Evolutionary conservation across 2,329 filamentous ascomycete species (phyloP), one percentile per base, ranked within the genome.

Genomic region (Curvularia hawaiiensis): DNA sequence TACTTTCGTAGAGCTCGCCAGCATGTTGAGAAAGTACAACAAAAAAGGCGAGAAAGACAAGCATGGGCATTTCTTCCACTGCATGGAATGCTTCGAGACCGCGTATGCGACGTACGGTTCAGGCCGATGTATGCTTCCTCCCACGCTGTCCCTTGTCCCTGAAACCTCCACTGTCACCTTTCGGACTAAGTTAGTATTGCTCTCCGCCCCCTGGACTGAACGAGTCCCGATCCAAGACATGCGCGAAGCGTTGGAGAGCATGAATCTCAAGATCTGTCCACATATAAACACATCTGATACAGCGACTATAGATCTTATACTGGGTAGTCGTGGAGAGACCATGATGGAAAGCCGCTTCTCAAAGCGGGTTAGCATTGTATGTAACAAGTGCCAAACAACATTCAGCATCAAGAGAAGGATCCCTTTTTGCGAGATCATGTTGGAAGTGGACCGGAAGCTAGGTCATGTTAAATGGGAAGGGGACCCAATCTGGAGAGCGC

Each of bases 401-500:
- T 38, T 53, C 9, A 40, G 51, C 4, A 24, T 53, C 3, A 40
- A 38, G 31, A 18, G 33, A 14, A 16, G 28, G 16, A 4, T 39
- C 6, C n/a, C 43, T 11, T 31, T 18, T 8, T 2, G 14, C 26
- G 33, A 46, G 31, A 16, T 47, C 8, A 22, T 40, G 4, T 8
- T 53, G 33, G 51, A 53, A 22, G 26, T 53, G 18, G 35, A 39
- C 22, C 43, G 51, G 14, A 53, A 24, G 22, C 26, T 53, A 18
- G 51, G 51, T 11, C 33, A 31, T 5, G 24, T 47, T 14, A 47
- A 31, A 33, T 28, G 22, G 33, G 43, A 39, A n/a, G 33, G 24
- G 3, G 51, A 47, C 18, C 51, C 51, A 22, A 46, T 41, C 16
- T 53, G 47, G 47, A 39, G 47, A 20, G 47, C 47, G 22, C 47